Evolutionary conservation across 2,329 filamentous ascomycete genomes (phyloP).

Genomic region (Blastomyces gilchristii): DNA sequence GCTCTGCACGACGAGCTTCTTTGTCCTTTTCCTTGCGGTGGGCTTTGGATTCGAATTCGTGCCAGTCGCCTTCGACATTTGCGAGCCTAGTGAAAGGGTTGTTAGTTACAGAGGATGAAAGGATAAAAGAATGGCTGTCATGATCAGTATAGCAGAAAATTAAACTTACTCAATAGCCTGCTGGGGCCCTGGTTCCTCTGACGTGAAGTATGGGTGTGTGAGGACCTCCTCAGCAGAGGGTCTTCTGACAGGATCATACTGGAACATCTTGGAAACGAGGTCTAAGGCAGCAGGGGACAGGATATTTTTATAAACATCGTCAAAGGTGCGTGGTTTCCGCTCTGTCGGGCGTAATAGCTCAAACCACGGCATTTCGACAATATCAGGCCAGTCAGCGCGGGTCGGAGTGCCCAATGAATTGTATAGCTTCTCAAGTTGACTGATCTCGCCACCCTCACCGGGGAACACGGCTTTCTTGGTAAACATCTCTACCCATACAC

Average conservation of each 20-base stretch:
- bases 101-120: slow-evolving; percentile 5
- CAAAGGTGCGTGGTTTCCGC: slow-evolving; percentile 63
- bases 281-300: slow-evolving; percentile 75
- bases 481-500: slow-evolving; percentile 94
- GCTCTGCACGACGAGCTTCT: slow-evolving; percentile 42
- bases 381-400: slow-evolving; percentile 71
- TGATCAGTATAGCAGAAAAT: not conserved
- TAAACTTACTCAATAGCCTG: slow-evolving; percentile 68
- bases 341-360: slow-evolving; percentile 74
- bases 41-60: slow-evolving; percentile 96
- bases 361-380: slow-evolving; percentile 96
- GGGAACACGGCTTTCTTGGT: slow-evolving; percentile 88
- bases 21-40: slow-evolving; percentile 73
- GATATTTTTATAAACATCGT: slow-evolving; percentile 67
- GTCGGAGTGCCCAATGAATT: slow-evolving; percentile 81
- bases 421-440: slow-evolving; percentile 95
- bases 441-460: slow-evolving; percentile 90
- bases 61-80: slow-evolving; percentile 85
- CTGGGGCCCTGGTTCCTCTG: slow-evolving; percentile 64
- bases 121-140: not conserved
- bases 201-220: slow-evolving; percentile 76
- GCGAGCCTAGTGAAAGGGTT: slow-evolving; percentile 48
- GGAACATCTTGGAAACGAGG: slow-evolving; percentile 72
- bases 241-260: slow-evolving; percentile 73
- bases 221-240: slow-evolving; percentile 78